phyloP scores from a whole-genome alignment of 2,329 filamentous ascomycete species.

The Colletotrichum australisinense region DNA sequence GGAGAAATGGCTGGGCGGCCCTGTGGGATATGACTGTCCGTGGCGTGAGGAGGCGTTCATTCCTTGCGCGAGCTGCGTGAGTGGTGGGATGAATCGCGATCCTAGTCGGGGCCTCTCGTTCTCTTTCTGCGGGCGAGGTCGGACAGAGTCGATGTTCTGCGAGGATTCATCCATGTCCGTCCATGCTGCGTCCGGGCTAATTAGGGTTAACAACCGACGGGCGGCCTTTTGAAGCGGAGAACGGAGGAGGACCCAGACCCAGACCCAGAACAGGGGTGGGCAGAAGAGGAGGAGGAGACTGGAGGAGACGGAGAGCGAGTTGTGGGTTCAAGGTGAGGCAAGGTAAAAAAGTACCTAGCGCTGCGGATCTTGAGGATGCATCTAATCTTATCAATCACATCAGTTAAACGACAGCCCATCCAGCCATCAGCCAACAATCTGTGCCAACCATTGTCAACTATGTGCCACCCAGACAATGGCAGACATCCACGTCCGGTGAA shows the following conservation, averaged over 20 bases:
- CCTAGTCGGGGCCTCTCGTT: not conserved
- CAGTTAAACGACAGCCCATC: conserved; percentile 9
- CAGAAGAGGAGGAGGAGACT: too few species aligned
- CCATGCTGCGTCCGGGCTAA: not conserved
- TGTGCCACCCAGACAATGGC: not conserved
- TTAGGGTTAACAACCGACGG: not conserved
- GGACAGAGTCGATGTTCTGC: not conserved
- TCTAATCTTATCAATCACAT: conserved; percentile 36
- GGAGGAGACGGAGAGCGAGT: not conserved
- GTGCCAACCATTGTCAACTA: too few species aligned
- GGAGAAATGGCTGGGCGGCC: not conserved
- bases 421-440: conserved; percentile 1
- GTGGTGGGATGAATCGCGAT: not conserved
- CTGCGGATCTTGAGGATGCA: conserved; percentile 22
- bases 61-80: not conserved
- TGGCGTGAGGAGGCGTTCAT: conserved; percentile 23
- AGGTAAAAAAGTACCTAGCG: not conserved
- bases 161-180: not conserved
- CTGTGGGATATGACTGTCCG: conserved; percentile 22
- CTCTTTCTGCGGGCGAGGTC: conserved; percentile 13
- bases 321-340: not conserved
- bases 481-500: not conserved
- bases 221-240: not conserved
- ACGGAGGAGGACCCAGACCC: not conserved
- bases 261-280: not conserved